Evolutionary conservation across 1,284 basidiomycete species (phyloP), one percentile per base, ranked within the genome.

Genomic region (Puccinia horiana): DNA sequence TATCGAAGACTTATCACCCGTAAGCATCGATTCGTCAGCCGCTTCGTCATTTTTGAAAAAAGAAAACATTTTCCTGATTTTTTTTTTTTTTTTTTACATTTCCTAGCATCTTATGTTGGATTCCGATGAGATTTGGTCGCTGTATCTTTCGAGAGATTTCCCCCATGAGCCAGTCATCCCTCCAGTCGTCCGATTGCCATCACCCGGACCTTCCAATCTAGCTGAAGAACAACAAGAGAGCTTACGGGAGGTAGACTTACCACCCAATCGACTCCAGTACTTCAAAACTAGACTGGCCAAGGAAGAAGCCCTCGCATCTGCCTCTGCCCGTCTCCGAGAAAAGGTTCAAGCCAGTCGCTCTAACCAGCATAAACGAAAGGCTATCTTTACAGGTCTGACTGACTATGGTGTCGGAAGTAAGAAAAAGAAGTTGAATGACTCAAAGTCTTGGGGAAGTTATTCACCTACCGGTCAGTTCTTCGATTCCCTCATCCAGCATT

Each of bases 101-200:
- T n/a, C n/a, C n/a, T 32, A 73, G 72, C 79, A 81, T 81, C 58
- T 75, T 9, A 81, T 80, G 78, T 42, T 81, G 42, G 79, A 75
- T 26, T 81, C 79, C 2, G 79, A 75, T 29, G 79, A 81, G 42
- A 81, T 81, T 42, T 81, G 79, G 79, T 12, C 35, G 11, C 47
- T 74, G 23, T 61, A 42, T 54, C 58, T 81, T 14, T 42, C 52
- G 16, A 37, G 72, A 47, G 79, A 81, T 75, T 81, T 61, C 29
- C 79, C 79, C 32, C 37, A 73, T 20, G 70, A 81, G 67, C 8
- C n/a, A 11, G n/a, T 40, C 8, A 37, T 63, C 32, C 54, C 54
- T 16, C 42, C 56, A 11, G 5, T 29, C 18, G 32, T 20, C 49
- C 16, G 44, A n/a, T 23, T 11, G 6, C 6, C 35, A 11, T 67